Percentiles rank a stretch among this genome's conserved stretches.
phyloP scores from a whole-genome alignment of 2,329 filamentous ascomycete genomes.

The Cladosporium sp. region DNA sequence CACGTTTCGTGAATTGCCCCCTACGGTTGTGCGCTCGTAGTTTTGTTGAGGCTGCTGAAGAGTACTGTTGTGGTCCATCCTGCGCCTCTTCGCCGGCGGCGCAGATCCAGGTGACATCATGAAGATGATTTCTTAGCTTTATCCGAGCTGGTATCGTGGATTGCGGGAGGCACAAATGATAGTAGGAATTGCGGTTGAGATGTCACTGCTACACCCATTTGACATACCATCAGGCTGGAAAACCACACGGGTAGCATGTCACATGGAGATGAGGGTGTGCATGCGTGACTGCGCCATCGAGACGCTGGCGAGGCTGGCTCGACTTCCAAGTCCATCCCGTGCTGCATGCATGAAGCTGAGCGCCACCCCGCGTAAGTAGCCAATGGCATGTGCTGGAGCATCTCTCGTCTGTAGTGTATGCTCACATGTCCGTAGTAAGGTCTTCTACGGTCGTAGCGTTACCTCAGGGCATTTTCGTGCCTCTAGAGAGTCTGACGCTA shows the following conservation, averaged over 20 bases:
- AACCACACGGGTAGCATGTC: not conserved
- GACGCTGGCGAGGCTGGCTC: not conserved
- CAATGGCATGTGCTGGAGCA: not conserved
- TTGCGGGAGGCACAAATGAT: not conserved
- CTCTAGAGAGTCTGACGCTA: not conserved
- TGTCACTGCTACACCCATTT: not conserved
- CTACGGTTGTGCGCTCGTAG: not conserved
- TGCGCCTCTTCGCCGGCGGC: not conserved
- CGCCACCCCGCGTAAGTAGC: not conserved
- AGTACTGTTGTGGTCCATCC: not conserved
- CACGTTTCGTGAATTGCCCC: not conserved
- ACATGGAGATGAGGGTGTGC: not conserved
- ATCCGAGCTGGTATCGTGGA: not conserved
- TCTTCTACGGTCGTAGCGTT: not conserved
- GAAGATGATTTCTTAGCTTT: not conserved
- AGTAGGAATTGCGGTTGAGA: not conserved
- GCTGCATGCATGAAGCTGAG: not conserved
- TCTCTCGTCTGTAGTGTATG: not conserved
- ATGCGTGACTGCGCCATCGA: not conserved
- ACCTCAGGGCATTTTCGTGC: not conserved
- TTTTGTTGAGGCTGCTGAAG: not conserved
- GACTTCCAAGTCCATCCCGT: not conserved
- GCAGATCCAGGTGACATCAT: not conserved
- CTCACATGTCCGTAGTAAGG: not conserved
- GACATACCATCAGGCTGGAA: not conserved